Percentiles rank a stretch among this genome's conserved stretches.
Evolutionary conservation across 2,329 filamentous ascomycete species (phyloP).

Genomic region (Canariomyces notabilis): DNA sequence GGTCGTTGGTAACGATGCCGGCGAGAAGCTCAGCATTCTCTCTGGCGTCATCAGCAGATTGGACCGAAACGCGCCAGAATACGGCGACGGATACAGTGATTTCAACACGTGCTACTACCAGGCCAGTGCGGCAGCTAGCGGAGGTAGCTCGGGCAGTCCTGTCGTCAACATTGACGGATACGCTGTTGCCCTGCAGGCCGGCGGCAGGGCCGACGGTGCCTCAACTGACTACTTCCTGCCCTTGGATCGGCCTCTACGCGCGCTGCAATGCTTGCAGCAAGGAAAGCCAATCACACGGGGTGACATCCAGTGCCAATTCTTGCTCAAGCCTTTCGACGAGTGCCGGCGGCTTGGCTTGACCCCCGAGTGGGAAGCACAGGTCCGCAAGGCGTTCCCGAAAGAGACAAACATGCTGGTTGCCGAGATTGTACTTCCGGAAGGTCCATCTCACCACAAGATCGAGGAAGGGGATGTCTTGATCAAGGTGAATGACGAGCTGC

Average conservation of each 20-base stretch:
- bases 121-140: conserved; percentile 92
- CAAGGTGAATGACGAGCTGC: conserved; percentile 86
- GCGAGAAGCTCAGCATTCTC: conserved; percentile 95
- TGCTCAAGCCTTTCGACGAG: conserved; percentile 96
- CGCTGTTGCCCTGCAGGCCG: conserved; percentile 88
- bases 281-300: conserved; percentile 75
- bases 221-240: conserved; percentile 98
- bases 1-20: conserved; percentile 96
- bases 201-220: conserved; percentile 87
- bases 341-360: conserved; percentile 83
- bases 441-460: conserved; percentile 79
- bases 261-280: conserved; percentile 77
- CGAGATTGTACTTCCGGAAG: conserved; percentile 88
- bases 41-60: conserved; percentile 95
- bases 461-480: conserved; percentile 92
- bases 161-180: conserved; percentile 93
- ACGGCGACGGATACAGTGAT: conserved; percentile 95
- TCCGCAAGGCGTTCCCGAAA: conserved; percentile 78
- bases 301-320: conserved; percentile 96
- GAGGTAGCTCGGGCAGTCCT: conserved; percentile 95
- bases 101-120: conserved; percentile 98
- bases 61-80: conserved; percentile 94
- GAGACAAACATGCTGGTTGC: conserved; percentile 97
- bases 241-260: conserved; percentile 81
- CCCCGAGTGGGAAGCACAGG: conserved; percentile 77